Conservation (phyloP, 257 asterid species). For the Solanum verrucosum region DNA sequence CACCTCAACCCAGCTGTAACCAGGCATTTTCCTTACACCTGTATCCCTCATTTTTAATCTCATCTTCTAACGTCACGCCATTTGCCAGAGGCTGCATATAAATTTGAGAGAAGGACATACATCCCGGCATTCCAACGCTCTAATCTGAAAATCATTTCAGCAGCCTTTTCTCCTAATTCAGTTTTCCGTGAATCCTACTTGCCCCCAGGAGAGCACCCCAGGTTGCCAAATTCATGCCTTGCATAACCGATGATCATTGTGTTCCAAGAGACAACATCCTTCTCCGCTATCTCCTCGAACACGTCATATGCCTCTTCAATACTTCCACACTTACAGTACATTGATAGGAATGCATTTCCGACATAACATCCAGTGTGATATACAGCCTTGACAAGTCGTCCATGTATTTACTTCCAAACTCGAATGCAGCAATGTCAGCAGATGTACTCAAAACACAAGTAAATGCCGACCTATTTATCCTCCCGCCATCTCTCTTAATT, state of each 20-base stretch:
- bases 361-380: slow-evolving; percentile 64
- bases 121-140: slow-evolving; percentile 93
- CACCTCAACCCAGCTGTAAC: slow-evolving; percentile 92
- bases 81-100: slow-evolving; percentile 79
- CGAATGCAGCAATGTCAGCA: slow-evolving; percentile 78
- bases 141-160: slow-evolving; percentile 60
- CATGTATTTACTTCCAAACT: slow-evolving; percentile 86
- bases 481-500: slow-evolving; percentile 43
- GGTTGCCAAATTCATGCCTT: slow-evolving; percentile 61
- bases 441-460: slow-evolving; percentile 70
- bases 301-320: slow-evolving; percentile 67
- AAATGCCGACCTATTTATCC: slow-evolving; percentile 51
- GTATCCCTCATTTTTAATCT: slow-evolving; percentile 66
- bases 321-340: slow-evolving; percentile 91
- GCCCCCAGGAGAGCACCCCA: too few species aligned
- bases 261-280: slow-evolving; percentile 86
- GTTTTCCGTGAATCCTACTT: too few species aligned
- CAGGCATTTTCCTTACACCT: slow-evolving; percentile 57
- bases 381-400: slow-evolving; percentile 60
- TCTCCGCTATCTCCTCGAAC: slow-evolving; percentile 49
- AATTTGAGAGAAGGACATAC: slow-evolving; percentile 19
- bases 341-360: slow-evolving; percentile 87
- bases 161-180: slow-evolving; percentile 26
- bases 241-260: slow-evolving; percentile 84
- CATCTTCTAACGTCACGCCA: slow-evolving; percentile 84